A percentile compares a stretch with the other conserved stretches of the same genome.
Conservation (phyloP, 2,329 filamentous ascomycete genomes). For the Aspergillus latus region DNA sequence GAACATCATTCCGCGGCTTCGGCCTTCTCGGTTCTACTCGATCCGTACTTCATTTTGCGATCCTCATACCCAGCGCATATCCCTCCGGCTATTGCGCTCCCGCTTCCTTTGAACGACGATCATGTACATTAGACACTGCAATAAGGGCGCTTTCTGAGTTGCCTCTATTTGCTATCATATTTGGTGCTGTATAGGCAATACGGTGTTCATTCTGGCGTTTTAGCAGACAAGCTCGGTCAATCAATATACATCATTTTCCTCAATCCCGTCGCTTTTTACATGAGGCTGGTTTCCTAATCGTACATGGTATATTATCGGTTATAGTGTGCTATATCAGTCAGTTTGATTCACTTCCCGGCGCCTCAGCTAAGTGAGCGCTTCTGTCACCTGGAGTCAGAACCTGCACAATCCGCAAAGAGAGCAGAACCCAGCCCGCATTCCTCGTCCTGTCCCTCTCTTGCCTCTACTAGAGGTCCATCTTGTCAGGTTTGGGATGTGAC, state of each 20-base stretch:
- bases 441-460: conserved; percentile 23
- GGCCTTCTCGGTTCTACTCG: background rate
- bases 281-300: background rate
- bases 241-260: conserved; percentile 14
- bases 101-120: conserved; percentile 17
- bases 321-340: background rate
- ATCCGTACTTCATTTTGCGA: background rate
- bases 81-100: background rate
- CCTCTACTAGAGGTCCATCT: conserved; percentile 14
- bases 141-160: conserved; percentile 9
- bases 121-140: conserved; percentile 28
- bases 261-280: background rate
- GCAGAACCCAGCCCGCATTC: conserved; percentile 29
- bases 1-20: background rate
- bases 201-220: conserved; percentile 29
- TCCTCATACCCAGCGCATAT: background rate
- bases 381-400: conserved; percentile 29
- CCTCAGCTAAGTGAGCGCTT: conserved; percentile 30
- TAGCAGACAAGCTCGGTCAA: conserved; percentile 27
- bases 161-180: conserved; percentile 2
- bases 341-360: background rate
- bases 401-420: background rate
- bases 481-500: conserved; percentile 6
- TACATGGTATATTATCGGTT: background rate
- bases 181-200: conserved; percentile 20